A percentile compares a stretch with the other conserved stretches of the same genome.
phyloP scores from a whole-genome alignment of 2,329 filamentous ascomycete genomes.

The Myriangium duriaei region DNA sequence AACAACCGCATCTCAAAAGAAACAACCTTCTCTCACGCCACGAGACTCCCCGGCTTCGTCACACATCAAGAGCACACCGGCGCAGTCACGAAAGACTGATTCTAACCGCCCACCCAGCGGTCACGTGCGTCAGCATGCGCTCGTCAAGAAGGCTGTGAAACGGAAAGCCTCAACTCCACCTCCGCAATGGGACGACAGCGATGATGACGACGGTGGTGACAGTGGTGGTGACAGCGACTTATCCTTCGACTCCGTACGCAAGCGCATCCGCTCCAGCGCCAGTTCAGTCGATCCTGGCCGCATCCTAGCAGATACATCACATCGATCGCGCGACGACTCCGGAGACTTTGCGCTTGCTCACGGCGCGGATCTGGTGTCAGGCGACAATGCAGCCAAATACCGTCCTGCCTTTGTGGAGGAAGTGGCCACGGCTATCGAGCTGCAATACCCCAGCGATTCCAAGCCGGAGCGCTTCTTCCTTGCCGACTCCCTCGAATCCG shows the following conservation, averaged over 20 bases:
- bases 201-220: slow-evolving; percentile 19
- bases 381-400: slow-evolving; percentile 33
- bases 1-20: no score
- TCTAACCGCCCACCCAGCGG: slow-evolving; percentile 1
- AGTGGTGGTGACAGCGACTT: slow-evolving; percentile 19
- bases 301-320: slow-evolving; percentile 8
- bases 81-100: slow-evolving; percentile 1
- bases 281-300: slow-evolving; percentile 19
- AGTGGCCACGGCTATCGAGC: slow-evolving; percentile 34
- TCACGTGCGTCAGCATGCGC: slow-evolving; percentile 1
- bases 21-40: no score
- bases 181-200: slow-evolving; percentile 17
- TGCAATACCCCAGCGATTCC: slow-evolving; percentile 74
- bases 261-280: slow-evolving; percentile 25
- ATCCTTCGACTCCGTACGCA: slow-evolving; percentile 21
- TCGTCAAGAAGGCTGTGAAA: slow-evolving; percentile 16
- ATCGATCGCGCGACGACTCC: slow-evolving; percentile 13
- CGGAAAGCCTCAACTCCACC: slow-evolving; percentile 25
- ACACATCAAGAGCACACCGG: no score
- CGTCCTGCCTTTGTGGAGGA: slow-evolving; percentile 36
- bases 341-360: slow-evolving; percentile 27
- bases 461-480: slow-evolving; percentile 62
- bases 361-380: slow-evolving; percentile 29
- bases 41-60: neutral
- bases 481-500: slow-evolving; percentile 45